Evolutionary conservation across 1,284 basidiomycete species (phyloP).

Genomic region (Boletellus deceptivus): DNA sequence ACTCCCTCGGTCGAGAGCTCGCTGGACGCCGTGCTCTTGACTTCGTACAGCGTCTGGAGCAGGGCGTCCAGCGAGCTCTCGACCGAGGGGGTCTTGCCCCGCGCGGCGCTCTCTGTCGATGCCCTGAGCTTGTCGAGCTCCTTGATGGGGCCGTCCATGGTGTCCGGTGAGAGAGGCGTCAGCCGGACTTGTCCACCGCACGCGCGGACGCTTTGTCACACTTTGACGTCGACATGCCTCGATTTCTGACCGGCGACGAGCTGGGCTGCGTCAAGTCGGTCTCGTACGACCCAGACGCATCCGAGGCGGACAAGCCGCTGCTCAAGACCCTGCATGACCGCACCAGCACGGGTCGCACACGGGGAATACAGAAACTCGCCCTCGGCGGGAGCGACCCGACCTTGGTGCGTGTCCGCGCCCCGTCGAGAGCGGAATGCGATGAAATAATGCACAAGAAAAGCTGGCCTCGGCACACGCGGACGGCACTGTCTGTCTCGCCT

Average conservation of each 20-base stretch:
- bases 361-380: slow-evolving; percentile 37
- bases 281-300: slow-evolving; percentile 35
- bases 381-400: slow-evolving; percentile 36
- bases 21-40: no score
- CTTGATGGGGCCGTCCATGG: slow-evolving; percentile 71
- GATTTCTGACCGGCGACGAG: slow-evolving; percentile 70
- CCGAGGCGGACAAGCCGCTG: slow-evolving; percentile 28
- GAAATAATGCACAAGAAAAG: slow-evolving; percentile 46
- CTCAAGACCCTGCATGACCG: slow-evolving; percentile 39
- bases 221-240: slow-evolving; percentile 47
- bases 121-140: slow-evolving; percentile 73
- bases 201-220: slow-evolving; percentile 18
- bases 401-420: slow-evolving; percentile 37
- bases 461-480: slow-evolving; percentile 60
- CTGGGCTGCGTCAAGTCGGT: slow-evolving; percentile 68
- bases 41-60: no score
- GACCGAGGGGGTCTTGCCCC: slow-evolving; percentile 58
- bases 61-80: slow-evolving; percentile 68
- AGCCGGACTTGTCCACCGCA: not conserved
- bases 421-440: slow-evolving; percentile 10
- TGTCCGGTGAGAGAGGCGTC: slow-evolving; percentile 2
- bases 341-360: slow-evolving; percentile 30
- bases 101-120: slow-evolving; percentile 44
- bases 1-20: no score
- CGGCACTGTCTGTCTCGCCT: slow-evolving; percentile 48